Evolutionary conservation across 2,329 filamentous ascomycete species (phyloP), one percentile per base, ranked within the genome.

Genomic region (Calonectria montana): DNA sequence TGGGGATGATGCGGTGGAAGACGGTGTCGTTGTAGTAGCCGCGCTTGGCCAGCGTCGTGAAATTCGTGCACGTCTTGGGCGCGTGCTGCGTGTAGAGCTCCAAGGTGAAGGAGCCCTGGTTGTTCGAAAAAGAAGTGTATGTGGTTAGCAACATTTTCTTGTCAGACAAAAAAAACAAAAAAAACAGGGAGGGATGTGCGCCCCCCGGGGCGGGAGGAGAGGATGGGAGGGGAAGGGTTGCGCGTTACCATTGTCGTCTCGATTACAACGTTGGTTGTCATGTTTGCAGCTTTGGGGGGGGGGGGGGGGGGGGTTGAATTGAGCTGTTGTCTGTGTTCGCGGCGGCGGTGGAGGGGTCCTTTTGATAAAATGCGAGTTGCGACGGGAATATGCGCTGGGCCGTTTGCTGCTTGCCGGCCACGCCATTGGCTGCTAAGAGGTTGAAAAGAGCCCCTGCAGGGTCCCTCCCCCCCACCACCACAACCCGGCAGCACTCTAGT

Each of bases 1-100:
- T 91, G 65, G 94, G 92, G 81, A 99, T 98, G 78, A 98, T 92
- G 82, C 97, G 95, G 87, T 98, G 97, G 89, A 98, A 96, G 80
- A 96, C 86, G 71, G 94, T 91, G 81, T 86, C 87, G 86, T 97
- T 91, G 90, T 98, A 99, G 90, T 98, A 98, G 77, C 94, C 94
- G 77, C 95, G 90, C 73, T 90, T 87, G 23, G 92, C 91, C 65
- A 98, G 94, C 5, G 93, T 94, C 29, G 89, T 83, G 86, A 98
- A 98, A 88, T 98, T 98, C 72, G 89, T 90, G 89, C 94, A 97
- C 27, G 95, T 96, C 83, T 93, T 94, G 45, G 97, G 96, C 21
- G 96, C 96, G 86, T 98, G 96, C 29, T 90, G 84, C 63, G 90
- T 93, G 91, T 98, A 98, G 72, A 99, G 94, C 86, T 99, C 97